These are phyloP conservation scores for Apiotrichum siamense DNA, from an alignment of 1,284 basidiomycete genomes.

Conservation along the genomic window DNA sequence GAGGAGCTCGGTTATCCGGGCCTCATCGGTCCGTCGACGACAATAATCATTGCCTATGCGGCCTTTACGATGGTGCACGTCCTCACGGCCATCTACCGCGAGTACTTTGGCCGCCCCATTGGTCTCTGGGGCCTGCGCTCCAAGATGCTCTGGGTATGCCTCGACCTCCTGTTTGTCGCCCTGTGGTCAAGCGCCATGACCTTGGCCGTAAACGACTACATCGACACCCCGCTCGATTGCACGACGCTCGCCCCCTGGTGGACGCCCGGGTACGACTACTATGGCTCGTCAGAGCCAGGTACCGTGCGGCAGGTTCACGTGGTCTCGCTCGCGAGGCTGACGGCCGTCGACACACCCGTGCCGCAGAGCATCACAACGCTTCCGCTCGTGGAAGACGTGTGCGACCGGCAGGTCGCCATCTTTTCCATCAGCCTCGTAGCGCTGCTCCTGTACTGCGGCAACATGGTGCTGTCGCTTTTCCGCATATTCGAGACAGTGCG, in stretches of 20 bases:
- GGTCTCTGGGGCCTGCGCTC: constrained; percentile 52
- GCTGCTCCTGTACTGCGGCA: constrained; percentile 44
- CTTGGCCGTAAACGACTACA: constrained; percentile 53
- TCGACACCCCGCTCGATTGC: constrained; percentile 53
- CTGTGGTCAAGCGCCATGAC: constrained; percentile 45
- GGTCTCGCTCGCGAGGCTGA: background rate
- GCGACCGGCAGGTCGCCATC: constrained; percentile 45
- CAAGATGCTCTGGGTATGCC: constrained; percentile 49
- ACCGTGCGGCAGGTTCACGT: background rate
- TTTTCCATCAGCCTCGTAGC: constrained; percentile 41
- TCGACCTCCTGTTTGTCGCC: constrained; percentile 52
- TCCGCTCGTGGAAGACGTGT: constrained; percentile 14
- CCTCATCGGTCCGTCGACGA: constrained; percentile 52
- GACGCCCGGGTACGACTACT: constrained; percentile 16
- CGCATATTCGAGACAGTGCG: constrained; percentile 51
- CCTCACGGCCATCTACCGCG: constrained; percentile 48
- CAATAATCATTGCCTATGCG: constrained; percentile 51
- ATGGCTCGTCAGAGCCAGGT: too few species aligned
- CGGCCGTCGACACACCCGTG: background rate
- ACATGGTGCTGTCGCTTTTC: constrained; percentile 50
- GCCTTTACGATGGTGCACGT: constrained; percentile 52
- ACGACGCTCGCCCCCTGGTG: constrained; percentile 39
- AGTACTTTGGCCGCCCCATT: constrained; percentile 55
- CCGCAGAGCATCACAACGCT: background rate
- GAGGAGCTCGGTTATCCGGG: constrained; percentile 36